Evolutionary conservation across 2,329 filamentous ascomycete genomes (phyloP).

Genomic region (Didymella sp.): DNA sequence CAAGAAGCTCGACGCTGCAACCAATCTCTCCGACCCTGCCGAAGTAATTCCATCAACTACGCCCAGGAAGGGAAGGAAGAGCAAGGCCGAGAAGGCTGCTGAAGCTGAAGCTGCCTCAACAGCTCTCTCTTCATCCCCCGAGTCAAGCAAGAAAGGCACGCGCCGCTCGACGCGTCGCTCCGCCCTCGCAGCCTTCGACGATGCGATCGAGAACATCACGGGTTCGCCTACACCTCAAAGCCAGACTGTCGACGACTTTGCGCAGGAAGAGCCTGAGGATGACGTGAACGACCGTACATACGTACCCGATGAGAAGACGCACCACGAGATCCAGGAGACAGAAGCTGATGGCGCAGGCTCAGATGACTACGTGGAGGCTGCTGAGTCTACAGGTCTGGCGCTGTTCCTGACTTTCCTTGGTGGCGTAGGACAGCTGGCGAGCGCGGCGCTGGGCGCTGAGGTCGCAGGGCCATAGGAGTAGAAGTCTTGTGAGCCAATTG

Average conservation of each 20-base stretch:
- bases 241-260: conserved; percentile 1
- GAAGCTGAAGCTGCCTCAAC: neutral
- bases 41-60: conserved; percentile 19
- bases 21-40: conserved; percentile 17
- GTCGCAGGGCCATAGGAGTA: conserved; percentile 32
- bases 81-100: conserved; percentile 7
- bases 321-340: conserved; percentile 33
- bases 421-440: conserved; percentile 44
- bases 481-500: neutral
- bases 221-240: neutral
- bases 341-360: conserved; percentile 39
- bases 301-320: conserved; percentile 32
- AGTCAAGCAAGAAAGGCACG: neutral
- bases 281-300: conserved; percentile 30
- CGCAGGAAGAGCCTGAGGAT: neutral
- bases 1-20: conserved; percentile 4
- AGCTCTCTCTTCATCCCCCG: neutral
- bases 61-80: conserved; percentile 34
- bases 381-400: conserved; percentile 47
- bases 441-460: conserved; percentile 47
- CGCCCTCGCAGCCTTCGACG: conserved; percentile 16
- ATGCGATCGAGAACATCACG: conserved; percentile 7
- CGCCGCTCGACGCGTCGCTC: conserved; percentile 9
- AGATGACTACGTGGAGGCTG: conserved; percentile 39
- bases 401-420: conserved; percentile 45